Evolutionary conservation across 2,329 filamentous ascomycete genomes (phyloP).

Genomic region (Podosphaera aphanis): DNA sequence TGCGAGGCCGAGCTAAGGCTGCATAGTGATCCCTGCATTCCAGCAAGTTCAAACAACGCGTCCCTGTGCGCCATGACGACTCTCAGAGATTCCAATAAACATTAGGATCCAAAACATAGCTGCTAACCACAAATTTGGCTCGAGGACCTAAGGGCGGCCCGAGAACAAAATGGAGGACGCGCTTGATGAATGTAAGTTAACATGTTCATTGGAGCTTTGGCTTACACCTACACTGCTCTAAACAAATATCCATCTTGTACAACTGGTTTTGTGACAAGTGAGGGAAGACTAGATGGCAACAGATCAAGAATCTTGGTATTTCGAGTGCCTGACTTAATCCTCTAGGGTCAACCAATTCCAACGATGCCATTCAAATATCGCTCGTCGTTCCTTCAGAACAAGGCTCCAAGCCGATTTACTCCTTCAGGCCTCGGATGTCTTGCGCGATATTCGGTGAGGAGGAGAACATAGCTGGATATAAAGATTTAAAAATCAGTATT

Average conservation of each 20-base stretch:
- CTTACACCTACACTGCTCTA: too few species aligned
- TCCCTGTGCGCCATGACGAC: neutral
- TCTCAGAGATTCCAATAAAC: neutral
- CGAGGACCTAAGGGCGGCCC: neutral
- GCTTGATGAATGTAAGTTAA: neutral
- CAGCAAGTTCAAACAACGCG: neutral
- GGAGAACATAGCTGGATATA: constrained; percentile 77
- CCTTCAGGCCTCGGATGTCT: constrained; percentile 69
- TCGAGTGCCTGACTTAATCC: neutral
- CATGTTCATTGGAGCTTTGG: neutral
- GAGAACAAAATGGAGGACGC: neutral
- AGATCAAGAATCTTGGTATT: neutral
- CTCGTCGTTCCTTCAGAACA: constrained; percentile 27
- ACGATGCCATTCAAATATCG: constrained; percentile 36
- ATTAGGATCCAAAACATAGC: neutral
- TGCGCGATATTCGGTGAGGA: constrained; percentile 88
- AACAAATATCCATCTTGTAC: too few species aligned
- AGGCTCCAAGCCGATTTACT: constrained; percentile 31
- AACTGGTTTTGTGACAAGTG: neutral
- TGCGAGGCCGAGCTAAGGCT: constrained; percentile 4
- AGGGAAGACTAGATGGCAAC: neutral
- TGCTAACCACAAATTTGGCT: too few species aligned
- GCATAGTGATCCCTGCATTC: constrained; percentile 1
- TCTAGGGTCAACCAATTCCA: constrained; percentile 14
- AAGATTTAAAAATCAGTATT: constrained; percentile 52